Conservation (phyloP, 2,329 filamentous ascomycete species). For the Aspergillus sp. region DNA sequence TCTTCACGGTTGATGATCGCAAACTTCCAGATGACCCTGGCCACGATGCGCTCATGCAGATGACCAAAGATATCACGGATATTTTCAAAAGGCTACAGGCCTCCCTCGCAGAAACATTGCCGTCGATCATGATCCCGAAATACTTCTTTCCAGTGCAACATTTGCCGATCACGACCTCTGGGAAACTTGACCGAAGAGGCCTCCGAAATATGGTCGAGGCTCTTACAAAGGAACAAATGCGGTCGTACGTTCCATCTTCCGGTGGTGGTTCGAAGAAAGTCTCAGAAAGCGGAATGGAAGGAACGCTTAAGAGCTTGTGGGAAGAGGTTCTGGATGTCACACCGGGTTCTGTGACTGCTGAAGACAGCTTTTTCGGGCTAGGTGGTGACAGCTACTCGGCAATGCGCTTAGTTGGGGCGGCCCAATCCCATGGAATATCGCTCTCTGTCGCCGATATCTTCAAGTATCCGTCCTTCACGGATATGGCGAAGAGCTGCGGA, state of each 20-base stretch:
- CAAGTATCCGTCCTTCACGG: slow-evolving; percentile 32
- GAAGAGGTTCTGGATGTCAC: slow-evolving; percentile 29
- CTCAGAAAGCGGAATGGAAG: slow-evolving; percentile 20
- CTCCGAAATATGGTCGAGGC: slow-evolving; percentile 29
- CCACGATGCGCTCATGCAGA: slow-evolving; percentile 14
- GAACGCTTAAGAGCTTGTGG: slow-evolving; percentile 29
- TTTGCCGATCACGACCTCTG: slow-evolving; percentile 35
- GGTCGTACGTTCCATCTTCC: slow-evolving; percentile 18
- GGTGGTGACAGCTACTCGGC: slow-evolving; percentile 41
- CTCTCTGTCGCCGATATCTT: slow-evolving; percentile 39
- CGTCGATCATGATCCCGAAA: slow-evolving; percentile 37
- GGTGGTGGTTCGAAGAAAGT: slow-evolving; percentile 10
- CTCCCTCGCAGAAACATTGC: slow-evolving; percentile 21
- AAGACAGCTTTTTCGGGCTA: slow-evolving; percentile 39
- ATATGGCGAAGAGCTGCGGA: slow-evolving; percentile 32
- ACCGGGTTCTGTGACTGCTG: slow-evolving; percentile 29
- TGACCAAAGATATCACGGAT: slow-evolving; percentile 14
- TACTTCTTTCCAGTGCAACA: slow-evolving; percentile 34
- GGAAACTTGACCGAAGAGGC: slow-evolving; percentile 33
- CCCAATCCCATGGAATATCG: slow-evolving; percentile 29
- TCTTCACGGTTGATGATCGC: slow-evolving; percentile 20
- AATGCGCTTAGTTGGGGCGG: slow-evolving; percentile 37
- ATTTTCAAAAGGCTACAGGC: slow-evolving; percentile 16
- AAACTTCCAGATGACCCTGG: not conserved
- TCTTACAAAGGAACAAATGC: slow-evolving; percentile 25